Conservation (phyloP, 208 protist species). For the Trypanosoma theileri region DNA sequence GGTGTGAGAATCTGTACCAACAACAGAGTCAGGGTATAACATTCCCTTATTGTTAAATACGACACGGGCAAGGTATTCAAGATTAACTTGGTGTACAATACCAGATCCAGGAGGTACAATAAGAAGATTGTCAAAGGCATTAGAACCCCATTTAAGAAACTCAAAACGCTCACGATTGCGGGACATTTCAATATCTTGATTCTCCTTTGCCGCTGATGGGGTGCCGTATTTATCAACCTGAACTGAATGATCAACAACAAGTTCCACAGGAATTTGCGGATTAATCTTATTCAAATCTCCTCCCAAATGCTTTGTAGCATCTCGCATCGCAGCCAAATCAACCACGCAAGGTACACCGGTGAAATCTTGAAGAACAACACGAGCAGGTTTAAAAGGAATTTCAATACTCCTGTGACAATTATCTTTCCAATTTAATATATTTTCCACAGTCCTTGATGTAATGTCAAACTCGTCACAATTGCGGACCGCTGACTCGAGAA, state of each 20-base stretch:
- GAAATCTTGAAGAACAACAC: constrained; percentile 96
- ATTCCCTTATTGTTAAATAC: constrained; percentile 92
- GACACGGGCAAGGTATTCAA: constrained; percentile 95
- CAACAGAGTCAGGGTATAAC: constrained; percentile 96
- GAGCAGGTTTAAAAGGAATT: constrained; percentile 95
- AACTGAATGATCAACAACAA: constrained; percentile 97
- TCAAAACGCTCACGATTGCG: constrained; percentile 95
- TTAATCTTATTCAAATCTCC: constrained; percentile 93
- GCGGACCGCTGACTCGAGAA: constrained; percentile 94
- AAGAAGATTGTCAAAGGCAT: constrained; percentile 93
- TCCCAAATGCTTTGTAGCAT: constrained; percentile 90
- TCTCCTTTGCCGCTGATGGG: constrained; percentile 80
- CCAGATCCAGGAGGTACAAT: constrained; percentile 96
- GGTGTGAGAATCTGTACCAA: constrained; percentile 96
- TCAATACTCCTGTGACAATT: constrained; percentile 90
- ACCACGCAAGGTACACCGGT: constrained; percentile 96
- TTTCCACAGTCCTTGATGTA: constrained; percentile 88
- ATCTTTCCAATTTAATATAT: constrained; percentile 93
- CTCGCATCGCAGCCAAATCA: constrained; percentile 96
- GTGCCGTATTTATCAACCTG: constrained; percentile 89
- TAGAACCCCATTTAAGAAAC: constrained; percentile 97
- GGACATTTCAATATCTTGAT: constrained; percentile 94
- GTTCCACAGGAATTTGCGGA: constrained; percentile 95
- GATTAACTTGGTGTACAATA: constrained; percentile 98
- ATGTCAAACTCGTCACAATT: constrained; percentile 96